Conservation (phyloP, 1,139 yeast species). For the Debaryomyces fabryi region DNA sequence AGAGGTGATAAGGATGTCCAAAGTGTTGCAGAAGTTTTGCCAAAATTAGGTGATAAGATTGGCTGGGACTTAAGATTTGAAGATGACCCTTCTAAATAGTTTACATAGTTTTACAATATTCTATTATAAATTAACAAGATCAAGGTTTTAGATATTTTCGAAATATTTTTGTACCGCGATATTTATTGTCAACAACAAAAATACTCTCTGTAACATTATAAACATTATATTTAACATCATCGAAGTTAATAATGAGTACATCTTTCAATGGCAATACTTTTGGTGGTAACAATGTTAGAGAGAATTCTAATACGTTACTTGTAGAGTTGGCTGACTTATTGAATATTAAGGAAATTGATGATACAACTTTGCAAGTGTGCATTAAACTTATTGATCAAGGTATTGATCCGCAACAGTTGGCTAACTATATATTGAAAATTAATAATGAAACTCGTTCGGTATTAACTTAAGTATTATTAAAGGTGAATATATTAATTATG, state of each 20-base stretch:
- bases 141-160: background rate
- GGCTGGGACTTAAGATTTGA: conserved; percentile 97
- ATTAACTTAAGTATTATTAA: conserved; percentile 5
- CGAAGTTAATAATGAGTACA: background rate
- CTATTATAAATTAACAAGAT: background rate
- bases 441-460: conserved; percentile 29
- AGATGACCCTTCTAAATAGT: conserved; percentile 44
- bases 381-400: conserved; percentile 43
- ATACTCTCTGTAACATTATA: too few species aligned
- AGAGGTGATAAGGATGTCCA: conserved; percentile 99
- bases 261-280: background rate
- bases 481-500: background rate
- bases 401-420: conserved; percentile 37
- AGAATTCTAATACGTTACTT: conserved; percentile 20
- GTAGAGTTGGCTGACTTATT: conserved; percentile 32
- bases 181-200: background rate
- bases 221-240: background rate
- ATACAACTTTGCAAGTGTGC: conserved; percentile 35
- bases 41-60: conserved; percentile 83
- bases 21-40: conserved; percentile 93
- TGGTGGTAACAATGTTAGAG: background rate
- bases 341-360: conserved; percentile 30
- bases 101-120: background rate
- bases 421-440: conserved; percentile 28
- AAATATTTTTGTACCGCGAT: background rate